Percentiles rank a stretch among this genome's conserved stretches.
phyloP scores from a whole-genome alignment of 768 basidiomycete genomes.

The Lentinus brumalis region DNA sequence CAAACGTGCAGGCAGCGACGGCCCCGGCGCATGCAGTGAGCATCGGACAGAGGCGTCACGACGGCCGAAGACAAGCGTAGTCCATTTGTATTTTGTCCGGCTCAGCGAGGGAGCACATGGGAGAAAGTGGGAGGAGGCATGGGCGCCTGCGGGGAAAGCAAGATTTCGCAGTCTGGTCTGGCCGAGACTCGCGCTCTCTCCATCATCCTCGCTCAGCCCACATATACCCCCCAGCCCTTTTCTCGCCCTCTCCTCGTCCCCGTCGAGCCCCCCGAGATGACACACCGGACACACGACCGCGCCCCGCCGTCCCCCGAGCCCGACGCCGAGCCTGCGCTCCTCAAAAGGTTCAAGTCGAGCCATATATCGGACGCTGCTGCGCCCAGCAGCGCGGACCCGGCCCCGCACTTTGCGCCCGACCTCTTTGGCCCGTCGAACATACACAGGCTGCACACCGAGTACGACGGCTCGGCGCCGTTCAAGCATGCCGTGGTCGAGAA shows the following conservation, averaged over 20 bases:
- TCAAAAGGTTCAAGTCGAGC: constrained; percentile 41
- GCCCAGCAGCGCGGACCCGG: constrained; percentile 25
- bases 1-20: too few species aligned
- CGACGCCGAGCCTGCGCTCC: constrained; percentile 36
- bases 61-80: too few species aligned
- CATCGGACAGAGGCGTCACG: too few species aligned
- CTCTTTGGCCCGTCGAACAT: constrained; percentile 62
- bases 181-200: constrained; percentile 20
- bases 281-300: constrained; percentile 46
- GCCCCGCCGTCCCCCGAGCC: constrained; percentile 39
- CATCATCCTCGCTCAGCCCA: constrained; percentile 15
- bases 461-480: constrained; percentile 68
- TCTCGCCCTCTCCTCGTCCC: background rate
- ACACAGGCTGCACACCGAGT: constrained; percentile 54
- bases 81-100: too few species aligned
- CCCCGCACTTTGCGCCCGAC: constrained; percentile 48
- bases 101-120: background rate
- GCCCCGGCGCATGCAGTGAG: too few species aligned
- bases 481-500: constrained; percentile 80
- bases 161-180: constrained; percentile 24
- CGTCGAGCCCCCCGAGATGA: constrained; percentile 35
- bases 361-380: constrained; percentile 30
- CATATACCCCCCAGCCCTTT: constrained; percentile 16
- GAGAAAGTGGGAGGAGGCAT: constrained; percentile 7
- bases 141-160: constrained; percentile 16